phyloP scores from a whole-genome alignment of 2,329 filamentous ascomycete species.

The Colletotrichum sp. region DNA sequence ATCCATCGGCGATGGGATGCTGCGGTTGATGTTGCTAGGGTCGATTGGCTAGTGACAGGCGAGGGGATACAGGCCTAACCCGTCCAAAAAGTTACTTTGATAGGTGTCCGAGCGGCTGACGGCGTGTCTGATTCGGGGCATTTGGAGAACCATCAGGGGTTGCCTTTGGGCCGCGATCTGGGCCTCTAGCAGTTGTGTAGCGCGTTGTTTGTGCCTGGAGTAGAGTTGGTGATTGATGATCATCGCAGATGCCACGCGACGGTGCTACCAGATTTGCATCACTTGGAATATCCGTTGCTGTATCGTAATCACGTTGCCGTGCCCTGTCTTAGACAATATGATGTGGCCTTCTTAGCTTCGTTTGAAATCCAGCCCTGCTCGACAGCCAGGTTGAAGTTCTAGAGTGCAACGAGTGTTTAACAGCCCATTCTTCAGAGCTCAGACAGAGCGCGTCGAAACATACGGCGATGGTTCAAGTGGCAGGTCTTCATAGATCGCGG shows the following conservation, averaged over 20 bases:
- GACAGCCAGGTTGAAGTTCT: not conserved
- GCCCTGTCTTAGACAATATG: not conserved
- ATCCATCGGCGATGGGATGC: not conserved
- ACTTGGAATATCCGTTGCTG: not conserved
- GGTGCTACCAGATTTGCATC: not conserved
- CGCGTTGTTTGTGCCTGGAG: not conserved
- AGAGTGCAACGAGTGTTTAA: not conserved
- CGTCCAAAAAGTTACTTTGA: not conserved
- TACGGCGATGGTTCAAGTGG: not conserved
- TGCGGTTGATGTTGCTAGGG: not conserved
- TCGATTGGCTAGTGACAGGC: not conserved
- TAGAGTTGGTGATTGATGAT: not conserved
- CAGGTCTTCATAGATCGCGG: not conserved
- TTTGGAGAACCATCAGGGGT: not conserved
- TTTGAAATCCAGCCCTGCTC: not conserved
- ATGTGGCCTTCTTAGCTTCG: not conserved
- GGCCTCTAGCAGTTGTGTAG: not conserved
- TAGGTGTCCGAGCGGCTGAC: not conserved
- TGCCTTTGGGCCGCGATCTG: not conserved
- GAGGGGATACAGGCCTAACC: not conserved
- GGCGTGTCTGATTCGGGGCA: not conserved
- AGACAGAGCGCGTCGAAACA: not conserved
- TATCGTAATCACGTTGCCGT: not conserved
- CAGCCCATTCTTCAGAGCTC: not conserved
- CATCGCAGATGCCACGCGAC: conserved; percentile 2